Evolutionary conservation across 164 flowering plant genomes (phyloP), one percentile per base, ranked within the genome.

Genomic region (Vitis riparia): DNA sequence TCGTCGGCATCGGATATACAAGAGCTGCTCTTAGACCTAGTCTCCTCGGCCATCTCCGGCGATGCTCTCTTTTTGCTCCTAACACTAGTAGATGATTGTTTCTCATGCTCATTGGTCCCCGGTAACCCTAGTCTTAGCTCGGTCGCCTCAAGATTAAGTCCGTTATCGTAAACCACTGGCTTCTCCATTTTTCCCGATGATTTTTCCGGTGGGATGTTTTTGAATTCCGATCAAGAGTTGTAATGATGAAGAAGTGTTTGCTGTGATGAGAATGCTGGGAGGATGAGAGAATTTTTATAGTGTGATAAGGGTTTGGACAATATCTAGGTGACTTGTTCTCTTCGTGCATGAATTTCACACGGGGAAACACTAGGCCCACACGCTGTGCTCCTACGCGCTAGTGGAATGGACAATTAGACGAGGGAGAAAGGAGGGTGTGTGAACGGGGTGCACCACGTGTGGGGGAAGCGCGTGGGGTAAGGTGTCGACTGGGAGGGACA

Each of bases 41-140:
- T 67, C 16, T 73, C 76, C 62, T 69, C 72, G 0, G 78, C 48
- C 69, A 49, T 70, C 65, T 78, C 78, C 9, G 69, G 62, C 10
- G 69, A 72, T 23, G 71, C 71, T 74, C 85, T 73, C 72, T 82
- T 82, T 64, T 79, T 78, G 27, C 51, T 65, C 15, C 55, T 72
- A 29, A 37, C 61, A 51, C 37, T 19, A 2, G 70, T 52, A 62
- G 59, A 14, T 51, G 72, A 11, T 37, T 60, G 69, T 48, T 70
- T 65, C 51, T 70, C 65, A 32, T 15, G 48, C 55, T 67, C 74
- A 17, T 78, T 77, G 16, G 71, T 66, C 11, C 86, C 82, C 2
- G 86, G 86, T 53, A 83, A 71, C 12, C 86, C 83, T 11, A 83
- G 60, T 19, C 80, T 62, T 13, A 82, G 74, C 75, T 82, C 83